Base-by-base conservation (phyloP, 108 stramenopile species). In the Asterionellopsis glacialis region DNA sequence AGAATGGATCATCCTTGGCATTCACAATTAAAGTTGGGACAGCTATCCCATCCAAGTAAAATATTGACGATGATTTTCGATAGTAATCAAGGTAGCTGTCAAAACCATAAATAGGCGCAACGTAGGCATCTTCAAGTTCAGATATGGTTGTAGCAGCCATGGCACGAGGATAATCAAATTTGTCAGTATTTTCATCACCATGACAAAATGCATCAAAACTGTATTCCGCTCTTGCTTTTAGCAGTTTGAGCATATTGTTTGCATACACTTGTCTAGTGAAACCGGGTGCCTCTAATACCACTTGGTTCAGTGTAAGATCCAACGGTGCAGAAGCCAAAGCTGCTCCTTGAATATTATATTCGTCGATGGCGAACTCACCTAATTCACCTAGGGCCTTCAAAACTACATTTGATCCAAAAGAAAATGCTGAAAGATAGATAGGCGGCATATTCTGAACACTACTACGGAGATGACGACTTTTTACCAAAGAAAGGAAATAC, bases 381-480 rank as follows among this genome's bases (percentile, higher is more conserved):
- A 91, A 63, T 51, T 94, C 83, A 9, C 93, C 89, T 48, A 96
- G 59, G 33, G 67, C 79, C 58, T 91, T 91, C 2, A 89, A 54
- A 11, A 95, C 88, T 0, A 95, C 94, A 71, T 95, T 95, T 3
- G 85, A 94, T 14, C 96, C 94, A n/a, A 96, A 68, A 0, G 84
- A 86, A 59, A 94, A 96, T 23, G 91, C 94, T 25, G 81, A 76
- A 14, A 96, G 70, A 67, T 87, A 96, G 12, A 91, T 57, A 55
- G 7, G 66, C 7, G 33, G 33, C 33, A 33, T 33, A 33, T 33
- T 33, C 33, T 33, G 5, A 56, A 33, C 67, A 13, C 11, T 24
- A 25, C 40, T 50, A 40, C 68, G 5, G 7, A 2, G 7, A 48
- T 59, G 40, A 10, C 55, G 51, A 28, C 69, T 55, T 27, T 64